phyloP scores from a whole-genome alignment of 106 monocot genomes.

The Dendrobium catenatum region DNA sequence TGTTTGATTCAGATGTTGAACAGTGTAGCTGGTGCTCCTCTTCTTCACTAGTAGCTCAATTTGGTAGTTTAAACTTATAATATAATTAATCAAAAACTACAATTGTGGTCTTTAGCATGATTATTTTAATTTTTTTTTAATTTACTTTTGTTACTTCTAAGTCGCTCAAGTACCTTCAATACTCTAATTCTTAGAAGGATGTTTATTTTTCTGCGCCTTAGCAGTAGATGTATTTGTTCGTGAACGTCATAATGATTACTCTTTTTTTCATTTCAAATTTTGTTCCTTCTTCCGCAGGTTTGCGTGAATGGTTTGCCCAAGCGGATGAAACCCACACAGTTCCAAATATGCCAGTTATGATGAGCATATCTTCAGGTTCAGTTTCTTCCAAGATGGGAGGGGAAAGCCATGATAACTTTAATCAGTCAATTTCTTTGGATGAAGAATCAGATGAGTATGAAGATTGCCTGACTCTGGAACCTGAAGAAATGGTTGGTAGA shows the following conservation, averaged over 20 bases:
- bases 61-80: not conserved
- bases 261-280: not conserved
- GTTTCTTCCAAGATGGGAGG: conserved; percentile 47
- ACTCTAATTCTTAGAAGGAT: not conserved
- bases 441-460: conserved; percentile 95
- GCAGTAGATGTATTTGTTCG: not conserved
- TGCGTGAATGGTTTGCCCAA: conserved; percentile 94
- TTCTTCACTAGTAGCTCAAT: conserved; percentile 1
- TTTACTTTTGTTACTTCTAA: not conserved
- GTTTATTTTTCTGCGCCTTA: not conserved
- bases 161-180: not conserved
- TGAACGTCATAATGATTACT: not conserved
- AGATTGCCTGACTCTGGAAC: conserved; percentile 49
- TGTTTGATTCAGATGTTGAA: conserved; percentile 90
- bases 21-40: conserved; percentile 69
- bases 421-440: conserved; percentile 35
- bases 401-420: conserved; percentile 31
- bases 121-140: not conserved
- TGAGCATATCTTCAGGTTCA: conserved; percentile 34
- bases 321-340: conserved; percentile 48
- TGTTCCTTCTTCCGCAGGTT: conserved; percentile 26
- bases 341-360: conserved; percentile 74
- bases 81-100: not conserved
- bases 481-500: conserved; percentile 43
- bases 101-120: not conserved